Evolutionary conservation across 495 filamentous ascomycete genomes (phyloP).

Genomic region (Pyrenula aspistea): DNA sequence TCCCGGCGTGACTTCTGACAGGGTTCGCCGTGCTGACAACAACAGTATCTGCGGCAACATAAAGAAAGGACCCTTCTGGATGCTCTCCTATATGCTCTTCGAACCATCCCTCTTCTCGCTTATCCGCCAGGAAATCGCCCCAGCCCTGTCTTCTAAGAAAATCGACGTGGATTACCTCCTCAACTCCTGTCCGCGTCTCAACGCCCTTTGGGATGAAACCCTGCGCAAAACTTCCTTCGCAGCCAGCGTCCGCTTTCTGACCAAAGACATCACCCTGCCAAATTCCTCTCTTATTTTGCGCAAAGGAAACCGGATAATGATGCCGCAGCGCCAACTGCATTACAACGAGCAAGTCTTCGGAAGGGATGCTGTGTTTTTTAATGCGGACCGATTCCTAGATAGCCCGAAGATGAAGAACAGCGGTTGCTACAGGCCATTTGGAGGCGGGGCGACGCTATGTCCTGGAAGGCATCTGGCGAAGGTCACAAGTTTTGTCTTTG

Average conservation of each 20-base stretch:
- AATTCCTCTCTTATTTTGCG: too few relatives aligned
- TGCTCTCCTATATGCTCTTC: conserved; percentile 4
- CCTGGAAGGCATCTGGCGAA: conserved; percentile 29
- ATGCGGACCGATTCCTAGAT: conserved; percentile 12
- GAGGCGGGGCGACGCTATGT: conserved; percentile 18
- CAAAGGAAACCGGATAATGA: too few relatives aligned
- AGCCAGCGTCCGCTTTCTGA: conserved; percentile 7
- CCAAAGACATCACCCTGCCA: too few relatives aligned
- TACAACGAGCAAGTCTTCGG: conserved; percentile 10
- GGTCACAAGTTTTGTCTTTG: conserved; percentile 20
- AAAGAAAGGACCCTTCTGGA: conserved; percentile 8
- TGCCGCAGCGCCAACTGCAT: conserved; percentile 18
- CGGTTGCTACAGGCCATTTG: conserved; percentile 20
- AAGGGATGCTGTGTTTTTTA: conserved; percentile 7
- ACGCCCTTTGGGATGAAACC: conserved; percentile 10
- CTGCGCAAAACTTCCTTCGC: conserved; percentile 8
- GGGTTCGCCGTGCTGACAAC: neutral
- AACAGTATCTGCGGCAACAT: neutral
- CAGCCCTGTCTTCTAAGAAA: conserved; percentile 1
- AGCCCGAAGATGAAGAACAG: conserved; percentile 4
- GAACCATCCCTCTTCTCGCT: conserved; percentile 3
- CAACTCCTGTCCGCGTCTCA: conserved; percentile 8
- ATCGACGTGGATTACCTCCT: conserved; percentile 7
- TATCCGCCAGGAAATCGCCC: conserved; percentile 8
- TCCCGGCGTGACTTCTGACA: neutral